Evolutionary conservation across 1,284 basidiomycete species (phyloP).

Genomic region (Taiwanofungus camphoratus): DNA sequence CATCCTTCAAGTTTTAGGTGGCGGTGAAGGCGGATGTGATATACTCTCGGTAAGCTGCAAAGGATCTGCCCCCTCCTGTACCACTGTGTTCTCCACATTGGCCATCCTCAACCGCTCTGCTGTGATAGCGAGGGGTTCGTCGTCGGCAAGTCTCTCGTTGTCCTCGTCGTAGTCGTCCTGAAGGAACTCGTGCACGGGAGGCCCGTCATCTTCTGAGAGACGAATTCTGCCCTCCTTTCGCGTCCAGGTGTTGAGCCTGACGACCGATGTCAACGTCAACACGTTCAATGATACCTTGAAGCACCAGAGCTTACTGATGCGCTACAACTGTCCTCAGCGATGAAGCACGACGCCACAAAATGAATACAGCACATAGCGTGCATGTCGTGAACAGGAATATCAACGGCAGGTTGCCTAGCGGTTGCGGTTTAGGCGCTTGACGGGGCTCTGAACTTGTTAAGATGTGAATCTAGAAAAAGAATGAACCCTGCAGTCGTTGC

Average conservation of each 20-base stretch:
- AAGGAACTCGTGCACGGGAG: constrained; percentile 58
- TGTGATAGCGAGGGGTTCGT: constrained; percentile 21
- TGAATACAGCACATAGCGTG: constrained; percentile 52
- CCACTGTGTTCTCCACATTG: too few relatives aligned
- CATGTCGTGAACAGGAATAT: constrained; percentile 57
- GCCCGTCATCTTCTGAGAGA: constrained; percentile 68
- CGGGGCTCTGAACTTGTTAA: constrained; percentile 45
- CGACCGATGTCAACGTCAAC: neutral
- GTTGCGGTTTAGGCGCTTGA: constrained; percentile 57
- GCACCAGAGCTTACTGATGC: constrained; percentile 46
- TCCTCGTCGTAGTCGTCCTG: constrained; percentile 56
- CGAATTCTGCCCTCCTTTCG: constrained; percentile 54
- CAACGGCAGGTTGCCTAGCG: constrained; percentile 50
- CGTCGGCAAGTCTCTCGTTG: constrained; percentile 23
- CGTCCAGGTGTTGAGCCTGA: constrained; percentile 56
- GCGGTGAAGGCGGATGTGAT: too few relatives aligned
- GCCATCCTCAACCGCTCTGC: constrained; percentile 12
- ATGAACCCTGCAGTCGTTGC: too few relatives aligned
- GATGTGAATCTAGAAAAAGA: too few relatives aligned
- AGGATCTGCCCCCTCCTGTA: too few relatives aligned
- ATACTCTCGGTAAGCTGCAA: too few relatives aligned
- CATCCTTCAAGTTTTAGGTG: too few relatives aligned
- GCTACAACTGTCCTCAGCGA: constrained; percentile 54
- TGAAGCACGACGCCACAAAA: constrained; percentile 62
- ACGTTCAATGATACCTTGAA: neutral